Percentiles rank a stretch among this genome's conserved stretches.
Evolutionary conservation across 169 alveolate species (phyloP).

Genomic region (Eimeria zaria): DNA sequence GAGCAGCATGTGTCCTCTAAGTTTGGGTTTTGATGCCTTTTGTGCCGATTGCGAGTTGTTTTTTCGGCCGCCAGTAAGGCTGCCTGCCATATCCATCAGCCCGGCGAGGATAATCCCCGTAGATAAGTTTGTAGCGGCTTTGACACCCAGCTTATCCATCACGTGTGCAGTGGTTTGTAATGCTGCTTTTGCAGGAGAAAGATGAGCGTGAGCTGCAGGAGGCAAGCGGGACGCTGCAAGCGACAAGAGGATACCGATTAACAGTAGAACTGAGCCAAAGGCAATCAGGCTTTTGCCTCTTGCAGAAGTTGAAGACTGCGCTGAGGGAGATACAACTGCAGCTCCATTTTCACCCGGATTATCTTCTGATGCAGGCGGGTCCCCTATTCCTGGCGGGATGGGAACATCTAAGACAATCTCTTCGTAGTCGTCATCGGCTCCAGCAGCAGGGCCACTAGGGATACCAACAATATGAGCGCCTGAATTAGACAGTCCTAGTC

Average conservation of each 20-base stretch:
- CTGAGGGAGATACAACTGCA: neutral
- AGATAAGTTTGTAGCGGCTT: neutral
- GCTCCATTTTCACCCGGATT: neutral
- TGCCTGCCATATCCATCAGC: neutral
- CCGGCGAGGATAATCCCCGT: neutral
- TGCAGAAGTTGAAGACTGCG: neutral
- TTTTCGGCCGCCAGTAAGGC: neutral
- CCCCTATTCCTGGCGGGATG: neutral
- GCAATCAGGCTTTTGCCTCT: neutral
- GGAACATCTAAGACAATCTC: too few relatives aligned
- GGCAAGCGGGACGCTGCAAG: neutral
- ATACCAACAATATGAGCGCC: neutral
- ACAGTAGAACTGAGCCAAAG: neutral
- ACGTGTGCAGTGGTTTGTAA: neutral
- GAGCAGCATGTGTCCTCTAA: neutral
- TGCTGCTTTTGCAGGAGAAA: neutral
- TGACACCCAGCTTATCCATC: slow-evolving; percentile 2
- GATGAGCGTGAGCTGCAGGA: neutral
- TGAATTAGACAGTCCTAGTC: neutral
- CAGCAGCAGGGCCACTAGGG: neutral
- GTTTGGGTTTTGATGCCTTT: neutral
- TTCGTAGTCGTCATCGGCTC: too few relatives aligned
- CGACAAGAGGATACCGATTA: neutral
- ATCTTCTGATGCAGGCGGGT: neutral
- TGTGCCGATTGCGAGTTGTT: neutral